Conservation (phyloP, 1,284 basidiomycete genomes). For the Rhodotorula sp. region DNA sequence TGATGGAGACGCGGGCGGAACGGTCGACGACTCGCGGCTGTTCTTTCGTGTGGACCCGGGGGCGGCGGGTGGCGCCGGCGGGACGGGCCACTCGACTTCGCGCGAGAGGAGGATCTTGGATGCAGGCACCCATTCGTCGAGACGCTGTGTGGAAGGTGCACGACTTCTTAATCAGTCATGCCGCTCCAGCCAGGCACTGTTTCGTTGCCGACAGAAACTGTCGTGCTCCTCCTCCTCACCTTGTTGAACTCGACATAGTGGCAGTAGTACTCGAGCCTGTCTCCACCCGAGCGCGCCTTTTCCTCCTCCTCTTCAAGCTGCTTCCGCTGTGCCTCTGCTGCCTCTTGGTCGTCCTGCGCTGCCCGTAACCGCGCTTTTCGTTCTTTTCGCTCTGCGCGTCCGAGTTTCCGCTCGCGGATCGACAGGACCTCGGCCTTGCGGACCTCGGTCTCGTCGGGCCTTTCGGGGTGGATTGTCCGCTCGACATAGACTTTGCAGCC, state of each 20-base stretch:
- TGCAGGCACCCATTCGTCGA: conserved; percentile 97
- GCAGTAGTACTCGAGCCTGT: conserved; percentile 79
- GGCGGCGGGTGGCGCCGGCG: conserved; percentile 48
- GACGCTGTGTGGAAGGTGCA: conserved; percentile 54
- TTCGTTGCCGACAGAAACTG: neutral
- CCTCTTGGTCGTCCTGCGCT: conserved; percentile 7
- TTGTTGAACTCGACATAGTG: conserved; percentile 99
- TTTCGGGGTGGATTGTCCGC: conserved; percentile 63
- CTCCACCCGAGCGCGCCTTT: conserved; percentile 2
- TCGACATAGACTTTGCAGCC: conserved; percentile 91
- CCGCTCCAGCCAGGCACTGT: too few species aligned
- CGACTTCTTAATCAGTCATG: neutral
- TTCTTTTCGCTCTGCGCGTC: conserved; percentile 58
- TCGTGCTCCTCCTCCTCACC: conserved; percentile 25
- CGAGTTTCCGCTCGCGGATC: conserved; percentile 74
- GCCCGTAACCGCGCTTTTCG: conserved; percentile 49
- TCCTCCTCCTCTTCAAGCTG: conserved; percentile 30
- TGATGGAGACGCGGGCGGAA: conserved; percentile 43
- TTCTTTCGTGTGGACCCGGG: conserved; percentile 37
- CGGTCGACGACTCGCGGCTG: conserved; percentile 27
- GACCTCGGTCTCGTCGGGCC: conserved; percentile 62
- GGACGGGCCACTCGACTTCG: conserved; percentile 86
- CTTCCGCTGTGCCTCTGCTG: conserved; percentile 3
- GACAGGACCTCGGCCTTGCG: conserved; percentile 90
- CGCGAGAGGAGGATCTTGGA: conserved; percentile 76